phyloP scores from a whole-genome alignment of 1,284 basidiomycete species.

The Hemileia vastatrix region DNA sequence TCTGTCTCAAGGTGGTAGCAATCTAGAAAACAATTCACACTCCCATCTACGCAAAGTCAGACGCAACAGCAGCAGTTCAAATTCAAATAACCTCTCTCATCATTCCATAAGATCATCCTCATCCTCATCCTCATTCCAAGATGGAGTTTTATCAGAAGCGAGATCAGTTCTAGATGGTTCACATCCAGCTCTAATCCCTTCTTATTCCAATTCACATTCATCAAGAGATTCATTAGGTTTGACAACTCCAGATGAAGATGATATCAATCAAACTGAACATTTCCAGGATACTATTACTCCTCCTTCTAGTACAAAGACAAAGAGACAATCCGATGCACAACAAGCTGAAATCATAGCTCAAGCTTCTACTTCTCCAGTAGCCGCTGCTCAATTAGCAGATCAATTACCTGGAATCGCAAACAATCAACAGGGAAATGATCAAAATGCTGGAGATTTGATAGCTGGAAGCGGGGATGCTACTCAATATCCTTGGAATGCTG shows the following conservation, averaged over 20 bases:
- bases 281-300: not conserved
- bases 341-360: not conserved
- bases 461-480: not conserved
- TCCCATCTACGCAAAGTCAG: too few species aligned
- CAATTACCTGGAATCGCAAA: not conserved
- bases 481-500: slow-evolving; percentile 35
- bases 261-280: not conserved
- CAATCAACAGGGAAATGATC: not conserved
- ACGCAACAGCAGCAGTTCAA: too few species aligned
- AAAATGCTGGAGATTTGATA: not conserved
- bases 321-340: not conserved
- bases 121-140: too few species aligned
- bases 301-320: not conserved
- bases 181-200: too few species aligned
- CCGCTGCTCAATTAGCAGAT: not conserved
- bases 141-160: too few species aligned
- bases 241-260: not conserved
- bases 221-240: not conserved
- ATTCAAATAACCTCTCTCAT: too few species aligned
- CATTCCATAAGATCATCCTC: too few species aligned
- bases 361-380: not conserved
- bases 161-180: too few species aligned
- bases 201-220: not conserved
- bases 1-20: too few species aligned
- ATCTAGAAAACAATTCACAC: too few species aligned